Conservation (phyloP, 495 filamentous ascomycete species). For the Xylaria longipes region DNA sequence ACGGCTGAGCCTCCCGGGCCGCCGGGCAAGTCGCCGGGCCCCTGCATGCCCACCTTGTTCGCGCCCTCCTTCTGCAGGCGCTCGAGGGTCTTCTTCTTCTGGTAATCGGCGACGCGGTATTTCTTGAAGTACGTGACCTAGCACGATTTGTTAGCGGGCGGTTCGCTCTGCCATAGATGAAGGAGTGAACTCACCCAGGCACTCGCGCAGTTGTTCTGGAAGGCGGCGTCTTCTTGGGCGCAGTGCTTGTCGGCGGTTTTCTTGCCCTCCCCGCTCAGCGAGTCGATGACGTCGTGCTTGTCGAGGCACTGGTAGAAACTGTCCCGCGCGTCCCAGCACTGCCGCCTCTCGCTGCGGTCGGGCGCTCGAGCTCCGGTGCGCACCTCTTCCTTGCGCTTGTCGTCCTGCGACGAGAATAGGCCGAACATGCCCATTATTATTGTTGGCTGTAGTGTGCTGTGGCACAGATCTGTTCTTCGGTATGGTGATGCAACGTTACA, state of each 20-base stretch:
- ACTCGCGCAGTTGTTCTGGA: constrained; percentile 76
- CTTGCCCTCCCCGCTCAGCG: constrained; percentile 69
- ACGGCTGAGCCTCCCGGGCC: constrained; percentile 18
- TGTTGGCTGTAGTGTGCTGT: not conserved
- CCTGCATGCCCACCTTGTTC: constrained; percentile 56
- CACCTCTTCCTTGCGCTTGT: constrained; percentile 58
- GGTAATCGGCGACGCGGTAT: constrained; percentile 86
- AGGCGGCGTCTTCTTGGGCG: constrained; percentile 65
- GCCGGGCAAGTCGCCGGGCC: constrained; percentile 24
- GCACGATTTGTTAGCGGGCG: not conserved
- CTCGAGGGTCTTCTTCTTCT: constrained; percentile 80
- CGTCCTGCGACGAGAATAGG: constrained; percentile 50
- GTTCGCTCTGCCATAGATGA: not conserved
- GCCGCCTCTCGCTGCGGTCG: constrained; percentile 73
- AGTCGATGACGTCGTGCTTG: constrained; percentile 78
- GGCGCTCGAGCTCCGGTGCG: constrained; percentile 73
- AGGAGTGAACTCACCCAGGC: constrained; percentile 71
- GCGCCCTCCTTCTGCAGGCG: constrained; percentile 82
- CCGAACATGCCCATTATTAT: constrained; percentile 53
- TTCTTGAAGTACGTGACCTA: constrained; percentile 99
- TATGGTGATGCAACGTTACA: not conserved
- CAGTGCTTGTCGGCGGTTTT: constrained; percentile 70
- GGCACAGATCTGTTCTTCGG: not conserved
- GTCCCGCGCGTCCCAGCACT: constrained; percentile 89
- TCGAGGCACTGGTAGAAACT: constrained; percentile 86